These are phyloP conservation scores for Truncatella angustata DNA, from an alignment of 2,329 filamentous ascomycete species.

Conservation along the genomic window DNA sequence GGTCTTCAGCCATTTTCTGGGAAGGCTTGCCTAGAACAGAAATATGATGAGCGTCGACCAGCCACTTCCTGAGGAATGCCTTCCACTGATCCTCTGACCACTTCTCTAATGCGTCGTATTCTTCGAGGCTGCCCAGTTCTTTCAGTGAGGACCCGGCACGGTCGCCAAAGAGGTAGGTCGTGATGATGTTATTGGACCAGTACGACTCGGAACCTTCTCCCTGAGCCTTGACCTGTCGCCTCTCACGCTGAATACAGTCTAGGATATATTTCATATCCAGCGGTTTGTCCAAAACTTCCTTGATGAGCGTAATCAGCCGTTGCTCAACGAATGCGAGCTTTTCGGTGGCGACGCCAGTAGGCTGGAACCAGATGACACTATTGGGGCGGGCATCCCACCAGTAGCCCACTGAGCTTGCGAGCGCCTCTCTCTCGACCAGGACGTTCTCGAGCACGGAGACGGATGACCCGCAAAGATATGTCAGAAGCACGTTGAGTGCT, in stretches of 20 bases:
- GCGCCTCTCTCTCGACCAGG: constrained; percentile 88
- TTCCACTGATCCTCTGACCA: constrained; percentile 89
- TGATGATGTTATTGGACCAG: constrained; percentile 83
- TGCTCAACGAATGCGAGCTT: constrained; percentile 83
- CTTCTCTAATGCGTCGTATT: constrained; percentile 67
- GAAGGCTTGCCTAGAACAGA: constrained; percentile 89
- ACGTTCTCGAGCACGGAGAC: constrained; percentile 89
- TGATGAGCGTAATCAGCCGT: constrained; percentile 78
- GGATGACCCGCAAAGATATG: constrained; percentile 90
- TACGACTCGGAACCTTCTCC: constrained; percentile 79
- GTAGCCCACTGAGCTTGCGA: constrained; percentile 82
- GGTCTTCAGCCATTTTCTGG: constrained; percentile 70
- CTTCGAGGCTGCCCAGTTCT: constrained; percentile 53
- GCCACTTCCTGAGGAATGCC: constrained; percentile 76
- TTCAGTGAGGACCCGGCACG: constrained; percentile 76
- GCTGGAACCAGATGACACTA: constrained; percentile 79
- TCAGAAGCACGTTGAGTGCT: constrained; percentile 76
- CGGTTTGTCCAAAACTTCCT: constrained; percentile 74
- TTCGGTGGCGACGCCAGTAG: constrained; percentile 83
- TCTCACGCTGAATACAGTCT: constrained; percentile 81
- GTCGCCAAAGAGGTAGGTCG: constrained; percentile 86
- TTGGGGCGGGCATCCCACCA: constrained; percentile 78
- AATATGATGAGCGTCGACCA: constrained; percentile 80
- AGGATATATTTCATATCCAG: constrained; percentile 88
- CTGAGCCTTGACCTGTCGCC: constrained; percentile 77